Percentiles rank a stretch among this genome's conserved stretches.
Evolutionary conservation across 257 asterid species (phyloP).

Genomic region (Solanum chiquidenum): DNA sequence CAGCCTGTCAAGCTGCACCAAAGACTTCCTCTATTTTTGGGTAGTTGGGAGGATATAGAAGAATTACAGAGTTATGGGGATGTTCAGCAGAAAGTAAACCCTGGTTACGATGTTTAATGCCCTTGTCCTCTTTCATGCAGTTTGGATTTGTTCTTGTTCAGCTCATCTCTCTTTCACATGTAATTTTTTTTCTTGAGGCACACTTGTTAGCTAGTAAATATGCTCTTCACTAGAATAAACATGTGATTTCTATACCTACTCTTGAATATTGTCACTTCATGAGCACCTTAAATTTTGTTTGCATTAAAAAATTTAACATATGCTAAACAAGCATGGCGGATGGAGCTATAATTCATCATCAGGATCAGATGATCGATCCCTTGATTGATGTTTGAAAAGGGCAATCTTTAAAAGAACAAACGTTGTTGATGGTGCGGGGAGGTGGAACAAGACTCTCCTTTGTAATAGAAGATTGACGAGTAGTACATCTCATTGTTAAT

Average conservation of each 20-base stretch:
- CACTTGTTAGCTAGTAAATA: neutral
- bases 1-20: slow-evolving; percentile 86
- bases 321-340: too few relatives aligned
- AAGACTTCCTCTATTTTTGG: slow-evolving; percentile 77
- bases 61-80: slow-evolving; percentile 78
- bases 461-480: too few relatives aligned
- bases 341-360: too few relatives aligned
- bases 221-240: neutral
- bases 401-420: neutral
- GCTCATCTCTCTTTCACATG: neutral
- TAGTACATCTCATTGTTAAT: too few relatives aligned
- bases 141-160: neutral
- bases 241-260: neutral
- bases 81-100: slow-evolving; percentile 87
- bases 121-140: neutral
- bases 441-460: neutral
- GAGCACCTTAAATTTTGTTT: neutral
- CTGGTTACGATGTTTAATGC: slow-evolving; percentile 73
- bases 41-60: slow-evolving; percentile 74
- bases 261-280: neutral
- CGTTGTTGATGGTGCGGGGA: neutral
- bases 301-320: too few relatives aligned
- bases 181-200: neutral
- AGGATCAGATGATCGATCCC: neutral
- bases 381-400: neutral